phyloP scores from a whole-genome alignment of 2,329 filamentous ascomycete genomes.

The Myrmaecium sp. region DNA sequence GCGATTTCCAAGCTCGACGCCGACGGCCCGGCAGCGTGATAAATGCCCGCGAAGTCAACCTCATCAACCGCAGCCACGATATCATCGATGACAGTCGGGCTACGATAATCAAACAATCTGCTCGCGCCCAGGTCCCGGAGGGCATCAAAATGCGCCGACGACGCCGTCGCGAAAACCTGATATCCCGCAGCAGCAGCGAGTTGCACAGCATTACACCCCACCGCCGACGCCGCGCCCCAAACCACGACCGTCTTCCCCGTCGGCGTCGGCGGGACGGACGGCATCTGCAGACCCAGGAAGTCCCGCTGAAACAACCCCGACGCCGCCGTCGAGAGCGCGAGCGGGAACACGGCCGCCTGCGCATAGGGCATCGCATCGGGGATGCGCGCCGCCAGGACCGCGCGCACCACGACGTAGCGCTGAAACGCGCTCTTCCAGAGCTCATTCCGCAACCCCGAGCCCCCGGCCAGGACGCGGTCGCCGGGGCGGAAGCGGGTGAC shows the following conservation, averaged over 20 bases:
- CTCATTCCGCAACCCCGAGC: no score
- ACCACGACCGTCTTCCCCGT: conserved; percentile 22
- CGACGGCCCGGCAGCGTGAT: conserved; percentile 13
- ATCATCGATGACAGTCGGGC: conserved; percentile 15
- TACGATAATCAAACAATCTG: conserved; percentile 18
- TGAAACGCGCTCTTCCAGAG: no score
- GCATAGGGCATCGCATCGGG: conserved; percentile 21
- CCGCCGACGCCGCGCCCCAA: conserved; percentile 20
- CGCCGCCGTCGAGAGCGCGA: conserved; percentile 27
- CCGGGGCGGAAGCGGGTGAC: conserved; percentile 18
- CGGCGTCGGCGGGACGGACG: conserved; percentile 13
- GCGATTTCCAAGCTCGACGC: conserved; percentile 1
- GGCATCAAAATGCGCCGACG: conserved; percentile 16
- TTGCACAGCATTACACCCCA: conserved; percentile 17
- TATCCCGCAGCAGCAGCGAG: conserved; percentile 19
- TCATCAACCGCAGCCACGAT: conserved; percentile 18
- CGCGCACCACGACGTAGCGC: conserved; percentile 15
- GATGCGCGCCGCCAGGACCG: conserved; percentile 19
- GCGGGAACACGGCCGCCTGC: conserved; percentile 25
- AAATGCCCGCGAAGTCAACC: conserved; percentile 21
- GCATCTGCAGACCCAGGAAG: conserved; percentile 22
- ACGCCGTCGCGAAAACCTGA: conserved; percentile 16
- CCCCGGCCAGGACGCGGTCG: conserved; percentile 17
- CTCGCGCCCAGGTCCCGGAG: conserved; percentile 13
- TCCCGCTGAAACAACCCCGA: conserved; percentile 24